phyloP scores from a whole-genome alignment of 371 early-diverging fungal genomes.

The Batrachochytrium dendrobatidis region DNA sequence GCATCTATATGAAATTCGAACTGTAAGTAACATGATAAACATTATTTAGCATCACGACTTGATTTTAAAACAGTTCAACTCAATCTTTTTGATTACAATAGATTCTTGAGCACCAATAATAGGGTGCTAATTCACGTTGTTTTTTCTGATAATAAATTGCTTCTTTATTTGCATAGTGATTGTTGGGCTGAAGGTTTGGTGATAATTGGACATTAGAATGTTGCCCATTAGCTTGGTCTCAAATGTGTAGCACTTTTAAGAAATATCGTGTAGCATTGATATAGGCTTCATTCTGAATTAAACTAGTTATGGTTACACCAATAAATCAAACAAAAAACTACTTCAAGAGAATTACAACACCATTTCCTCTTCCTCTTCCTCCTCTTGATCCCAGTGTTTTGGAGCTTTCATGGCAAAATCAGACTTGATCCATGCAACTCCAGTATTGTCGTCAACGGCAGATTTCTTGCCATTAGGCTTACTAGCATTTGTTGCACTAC shows the following conservation, averaged over 20 bases:
- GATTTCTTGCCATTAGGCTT: slow-evolving; percentile 1
- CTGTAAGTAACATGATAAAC: slow-evolving; percentile 10
- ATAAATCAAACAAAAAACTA: background rate
- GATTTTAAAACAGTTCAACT: no score
- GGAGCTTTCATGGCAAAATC: slow-evolving; percentile 26
- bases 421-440: slow-evolving; percentile 15
- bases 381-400: slow-evolving; percentile 32
- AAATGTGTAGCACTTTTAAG: no score
- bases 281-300: slow-evolving; percentile 18
- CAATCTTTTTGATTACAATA: no score
- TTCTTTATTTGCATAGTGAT: no score
- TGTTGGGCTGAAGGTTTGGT: no score
- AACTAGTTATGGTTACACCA: no score
- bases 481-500: background rate
- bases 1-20: slow-evolving; percentile 41
- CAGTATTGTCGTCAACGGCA: background rate
- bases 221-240: no score
- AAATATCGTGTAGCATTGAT: slow-evolving; percentile 55
- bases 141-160: no score
- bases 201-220: no score
- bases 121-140: no score
- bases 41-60: background rate
- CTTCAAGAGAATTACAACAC: background rate
- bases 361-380: slow-evolving; percentile 13
- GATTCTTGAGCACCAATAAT: no score